Base-by-base conservation (phyloP, 805 yeast species). In the Komagataella pastoris region DNA sequence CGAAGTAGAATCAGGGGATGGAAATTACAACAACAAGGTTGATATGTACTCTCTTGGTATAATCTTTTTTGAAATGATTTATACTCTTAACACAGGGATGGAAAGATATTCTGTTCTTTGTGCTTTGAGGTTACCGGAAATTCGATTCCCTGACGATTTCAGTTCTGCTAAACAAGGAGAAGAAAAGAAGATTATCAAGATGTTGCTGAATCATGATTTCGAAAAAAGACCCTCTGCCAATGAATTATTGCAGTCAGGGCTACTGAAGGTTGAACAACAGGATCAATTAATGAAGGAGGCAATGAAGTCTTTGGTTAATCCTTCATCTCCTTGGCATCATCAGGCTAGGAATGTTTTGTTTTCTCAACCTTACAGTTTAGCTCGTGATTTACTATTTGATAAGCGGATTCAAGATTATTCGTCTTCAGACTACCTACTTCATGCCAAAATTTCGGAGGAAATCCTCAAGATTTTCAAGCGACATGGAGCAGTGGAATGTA, bases 11-110 rank as follows among this genome's bases (percentile, higher is more conserved):
- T 72, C 76, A 17, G 93, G 93, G 0, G 73, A 71, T 47, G 83
- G 83, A 2, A 71, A 76, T n/a, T 93, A 93, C 63, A 83, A 91
- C 62, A 96, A 87, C 56, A 93, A 93, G 58, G 95, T 93, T 44
- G 99, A 93, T 64, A 83, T 93, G 85, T 93, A 89, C 63, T 89
- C 99, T 0, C 68, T 93, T 46, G 99, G 99, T 3, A 80, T 93
- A 43, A 93, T 93, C 1, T 88, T 93, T 61, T 93, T 93, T 64
- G 99, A 93, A 63, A 93, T 93, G 99, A 77, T 88, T 24, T 88
- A 82, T 62, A 74, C 83, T 1, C 73, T 91, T 59, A 73, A 74
- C n/a, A 93, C 99, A 0, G 90, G 88, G 1, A 93, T 93, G 97
- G 99, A 93, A 63, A 74, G 99, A 50, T 88, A 85, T 8, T 73